These are phyloP conservation scores for Irpex lacteus DNA, from an alignment of 1,284 basidiomycete genomes.

Conservation along the genomic window DNA sequence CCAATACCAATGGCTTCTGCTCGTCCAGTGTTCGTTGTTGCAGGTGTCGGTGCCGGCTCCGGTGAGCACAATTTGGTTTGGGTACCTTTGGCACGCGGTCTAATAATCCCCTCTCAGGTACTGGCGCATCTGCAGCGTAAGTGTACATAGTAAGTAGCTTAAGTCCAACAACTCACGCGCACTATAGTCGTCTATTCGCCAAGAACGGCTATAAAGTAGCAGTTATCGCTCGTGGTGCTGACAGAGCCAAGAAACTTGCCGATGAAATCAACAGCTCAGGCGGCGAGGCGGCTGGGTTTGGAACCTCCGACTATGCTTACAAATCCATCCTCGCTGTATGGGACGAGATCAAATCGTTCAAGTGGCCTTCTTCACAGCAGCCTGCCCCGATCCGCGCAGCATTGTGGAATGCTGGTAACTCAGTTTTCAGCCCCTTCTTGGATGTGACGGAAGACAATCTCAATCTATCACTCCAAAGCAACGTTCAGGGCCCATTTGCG, in stretches of 20 bases:
- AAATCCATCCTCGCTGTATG: conserved; percentile 54
- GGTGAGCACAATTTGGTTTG: background rate
- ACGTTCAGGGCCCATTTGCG: conserved; percentile 58
- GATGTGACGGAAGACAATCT: conserved; percentile 62
- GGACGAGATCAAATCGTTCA: conserved; percentile 43
- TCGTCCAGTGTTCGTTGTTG: background rate
- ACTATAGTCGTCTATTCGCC: conserved; percentile 56
- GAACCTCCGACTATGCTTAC: conserved; percentile 53
- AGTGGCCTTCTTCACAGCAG: conserved; percentile 37
- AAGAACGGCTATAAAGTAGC: conserved; percentile 69
- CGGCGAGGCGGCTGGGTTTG: conserved; percentile 61
- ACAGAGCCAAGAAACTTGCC: conserved; percentile 50
- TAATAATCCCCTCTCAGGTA: background rate
- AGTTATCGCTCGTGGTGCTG: conserved; percentile 59
- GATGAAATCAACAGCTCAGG: conserved; percentile 53
- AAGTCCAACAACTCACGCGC: background rate
- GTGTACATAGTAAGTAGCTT: background rate
- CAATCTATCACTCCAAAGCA: conserved; percentile 45
- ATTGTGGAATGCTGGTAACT: conserved; percentile 63
- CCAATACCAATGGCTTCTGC: background rate
- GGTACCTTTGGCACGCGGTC: background rate
- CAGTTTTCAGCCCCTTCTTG: conserved; percentile 67
- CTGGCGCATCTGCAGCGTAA: background rate
- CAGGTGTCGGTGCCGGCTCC: background rate
- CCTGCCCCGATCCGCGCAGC: conserved; percentile 58